These are phyloP conservation scores for Neurospora sublineolata DNA, from an alignment of 495 filamentous ascomycete genomes.

Conservation along the genomic window DNA sequence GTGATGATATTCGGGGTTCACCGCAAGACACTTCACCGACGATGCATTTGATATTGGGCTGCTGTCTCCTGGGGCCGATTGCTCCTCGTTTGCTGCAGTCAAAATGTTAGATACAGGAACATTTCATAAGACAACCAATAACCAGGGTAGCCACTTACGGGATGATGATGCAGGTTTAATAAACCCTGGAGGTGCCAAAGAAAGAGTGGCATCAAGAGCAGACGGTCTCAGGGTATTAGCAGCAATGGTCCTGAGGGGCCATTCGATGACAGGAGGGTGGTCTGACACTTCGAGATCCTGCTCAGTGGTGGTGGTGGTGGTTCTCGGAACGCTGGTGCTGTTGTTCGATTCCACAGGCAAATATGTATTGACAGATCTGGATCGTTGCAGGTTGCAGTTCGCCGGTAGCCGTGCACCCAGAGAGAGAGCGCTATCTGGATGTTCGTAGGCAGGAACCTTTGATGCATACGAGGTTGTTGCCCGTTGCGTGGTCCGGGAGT, in stretches of 20 bases:
- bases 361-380: constrained; percentile 15
- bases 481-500: background rate
- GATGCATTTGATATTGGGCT: background rate
- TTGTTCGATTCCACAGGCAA: constrained; percentile 1
- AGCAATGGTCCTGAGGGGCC: background rate
- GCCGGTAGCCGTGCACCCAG: background rate
- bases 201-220: background rate
- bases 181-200: background rate
- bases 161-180: background rate
- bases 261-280: background rate
- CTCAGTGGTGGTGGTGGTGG: background rate
- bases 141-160: background rate
- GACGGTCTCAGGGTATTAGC: background rate
- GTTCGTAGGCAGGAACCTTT: background rate
- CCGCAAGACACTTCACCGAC: background rate
- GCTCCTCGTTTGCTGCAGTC: background rate
- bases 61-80: background rate
- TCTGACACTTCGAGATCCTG: background rate
- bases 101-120: background rate
- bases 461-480: background rate
- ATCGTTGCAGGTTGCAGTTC: background rate
- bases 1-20: background rate
- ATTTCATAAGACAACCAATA: background rate
- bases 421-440: background rate
- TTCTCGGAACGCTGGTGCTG: background rate